Evolutionary conservation across 495 filamentous ascomycete genomes (phyloP).

Genomic region (Lasiosphaeria hispida): DNA sequence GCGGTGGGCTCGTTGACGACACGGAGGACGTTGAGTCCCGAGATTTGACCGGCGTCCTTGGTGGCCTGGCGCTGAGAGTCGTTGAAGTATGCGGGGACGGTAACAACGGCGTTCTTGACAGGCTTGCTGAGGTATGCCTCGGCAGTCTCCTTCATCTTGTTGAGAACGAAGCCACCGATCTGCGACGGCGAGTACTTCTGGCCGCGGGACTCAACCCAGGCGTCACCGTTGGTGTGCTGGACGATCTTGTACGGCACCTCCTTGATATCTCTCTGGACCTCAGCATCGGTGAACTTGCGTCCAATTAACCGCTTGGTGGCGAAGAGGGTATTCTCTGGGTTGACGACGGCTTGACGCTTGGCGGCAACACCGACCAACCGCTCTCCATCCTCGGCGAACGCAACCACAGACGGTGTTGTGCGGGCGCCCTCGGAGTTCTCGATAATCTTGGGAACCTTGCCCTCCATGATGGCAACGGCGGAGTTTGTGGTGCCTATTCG

Average conservation of each 20-base stretch:
- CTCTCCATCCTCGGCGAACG: conserved; percentile 96
- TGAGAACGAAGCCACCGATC: conserved; percentile 93
- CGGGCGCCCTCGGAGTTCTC: conserved; percentile 88
- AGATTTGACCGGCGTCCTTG: conserved; percentile 95
- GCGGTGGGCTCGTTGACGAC: conserved; percentile 97
- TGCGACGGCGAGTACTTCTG: conserved; percentile 98
- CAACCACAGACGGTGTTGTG: conserved; percentile 96
- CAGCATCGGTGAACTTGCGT: conserved; percentile 92
- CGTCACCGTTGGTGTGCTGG: conserved; percentile 96
- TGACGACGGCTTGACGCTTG: conserved; percentile 98
- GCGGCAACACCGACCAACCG: conserved; percentile 96
- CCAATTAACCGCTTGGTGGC: conserved; percentile 99
- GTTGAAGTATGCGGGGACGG: conserved; percentile 97
- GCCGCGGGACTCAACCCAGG: conserved; percentile 94
- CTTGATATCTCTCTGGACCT: conserved; percentile 97
- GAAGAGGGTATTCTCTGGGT: conserved; percentile 98
- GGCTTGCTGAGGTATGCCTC: conserved; percentile 85
- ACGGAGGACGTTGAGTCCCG: conserved; percentile 92
- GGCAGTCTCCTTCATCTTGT: conserved; percentile 99
- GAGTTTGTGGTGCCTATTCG: conserved; percentile 90
- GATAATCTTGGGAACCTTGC: conserved; percentile 91
- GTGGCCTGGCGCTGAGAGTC: conserved; percentile 97
- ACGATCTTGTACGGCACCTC: conserved; percentile 99
- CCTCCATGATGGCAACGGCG: conserved; percentile 96
- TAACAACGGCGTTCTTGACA: conserved; percentile 93